Percentiles rank a stretch among this genome's conserved stretches.
phyloP scores from a whole-genome alignment of 2,329 filamentous ascomycete species.

The Trichoderma sp. region DNA sequence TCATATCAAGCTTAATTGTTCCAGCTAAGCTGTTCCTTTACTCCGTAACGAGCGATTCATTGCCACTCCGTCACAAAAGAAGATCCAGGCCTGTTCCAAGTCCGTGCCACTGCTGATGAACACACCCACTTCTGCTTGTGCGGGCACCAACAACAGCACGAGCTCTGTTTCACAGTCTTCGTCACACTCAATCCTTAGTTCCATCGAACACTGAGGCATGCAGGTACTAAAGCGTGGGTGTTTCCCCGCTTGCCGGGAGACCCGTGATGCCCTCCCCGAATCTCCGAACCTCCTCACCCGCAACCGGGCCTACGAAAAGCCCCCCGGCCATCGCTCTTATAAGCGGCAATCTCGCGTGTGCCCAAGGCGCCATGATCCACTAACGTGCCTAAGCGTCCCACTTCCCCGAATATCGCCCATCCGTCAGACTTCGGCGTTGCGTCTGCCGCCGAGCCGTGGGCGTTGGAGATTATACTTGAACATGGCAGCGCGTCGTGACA shows the following conservation, averaged over 20 bases:
- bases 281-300: slow-evolving; percentile 18
- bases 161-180: neutral
- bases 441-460: neutral
- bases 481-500: neutral
- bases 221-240: neutral
- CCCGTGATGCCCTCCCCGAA: slow-evolving; percentile 2
- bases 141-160: slow-evolving; percentile 17
- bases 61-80: neutral
- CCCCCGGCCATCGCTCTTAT: neutral
- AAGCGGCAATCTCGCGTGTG: slow-evolving; percentile 16
- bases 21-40: neutral
- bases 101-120: neutral
- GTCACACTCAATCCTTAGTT: neutral
- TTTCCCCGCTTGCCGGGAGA: neutral
- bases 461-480: neutral
- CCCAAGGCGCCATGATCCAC: neutral
- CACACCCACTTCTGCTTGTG: slow-evolving; percentile 6
- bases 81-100: neutral
- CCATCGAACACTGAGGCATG: neutral
- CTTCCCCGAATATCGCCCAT: slow-evolving; percentile 11
- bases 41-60: neutral
- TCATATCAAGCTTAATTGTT: neutral
- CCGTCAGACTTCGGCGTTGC: neutral
- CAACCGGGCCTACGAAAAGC: neutral
- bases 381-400: neutral